phyloP scores from a whole-genome alignment of 2,329 filamentous ascomycete genomes.

The Parastagonospora nodorum region DNA sequence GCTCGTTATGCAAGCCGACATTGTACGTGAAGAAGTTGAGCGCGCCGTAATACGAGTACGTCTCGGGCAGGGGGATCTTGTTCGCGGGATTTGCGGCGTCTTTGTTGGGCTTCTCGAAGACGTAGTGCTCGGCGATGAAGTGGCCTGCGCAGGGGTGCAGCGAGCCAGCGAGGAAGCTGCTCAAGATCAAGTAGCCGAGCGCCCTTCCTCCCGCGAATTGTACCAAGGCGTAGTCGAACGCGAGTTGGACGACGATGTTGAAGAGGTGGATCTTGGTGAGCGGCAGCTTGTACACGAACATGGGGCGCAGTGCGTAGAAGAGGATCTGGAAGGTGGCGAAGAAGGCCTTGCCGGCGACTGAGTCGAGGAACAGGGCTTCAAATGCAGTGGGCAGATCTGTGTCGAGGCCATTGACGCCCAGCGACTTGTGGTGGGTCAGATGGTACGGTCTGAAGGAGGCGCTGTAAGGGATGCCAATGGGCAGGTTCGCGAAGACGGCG shows the following conservation, averaged over 20 bases:
- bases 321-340: slow-evolving; percentile 99
- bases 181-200: slow-evolving; percentile 82
- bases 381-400: slow-evolving; percentile 92
- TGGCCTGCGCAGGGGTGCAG: slow-evolving; percentile 94
- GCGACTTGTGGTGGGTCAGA: slow-evolving; percentile 97
- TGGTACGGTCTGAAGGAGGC: slow-evolving; percentile 98
- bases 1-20: slow-evolving; percentile 96
- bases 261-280: slow-evolving; percentile 82
- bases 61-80: slow-evolving; percentile 73
- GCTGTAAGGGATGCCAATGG: slow-evolving; percentile 94
- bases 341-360: slow-evolving; percentile 93
- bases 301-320: slow-evolving; percentile 95
- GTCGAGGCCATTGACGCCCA: slow-evolving; percentile 94
- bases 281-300: slow-evolving; percentile 89
- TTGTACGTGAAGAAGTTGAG: slow-evolving; percentile 96
- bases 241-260: slow-evolving; percentile 78
- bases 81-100: slow-evolving; percentile 60
- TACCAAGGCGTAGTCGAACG: slow-evolving; percentile 76
- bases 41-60: slow-evolving; percentile 93
- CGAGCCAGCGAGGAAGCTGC: slow-evolving; percentile 90
- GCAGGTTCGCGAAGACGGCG: slow-evolving; percentile 92
- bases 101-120: slow-evolving; percentile 57
- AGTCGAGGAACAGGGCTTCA: slow-evolving; percentile 92
- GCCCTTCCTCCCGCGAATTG: slow-evolving; percentile 65
- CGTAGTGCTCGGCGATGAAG: slow-evolving; percentile 93